phyloP scores from a whole-genome alignment of 345 rosid genomes.

The Eucalyptus brandiana region DNA sequence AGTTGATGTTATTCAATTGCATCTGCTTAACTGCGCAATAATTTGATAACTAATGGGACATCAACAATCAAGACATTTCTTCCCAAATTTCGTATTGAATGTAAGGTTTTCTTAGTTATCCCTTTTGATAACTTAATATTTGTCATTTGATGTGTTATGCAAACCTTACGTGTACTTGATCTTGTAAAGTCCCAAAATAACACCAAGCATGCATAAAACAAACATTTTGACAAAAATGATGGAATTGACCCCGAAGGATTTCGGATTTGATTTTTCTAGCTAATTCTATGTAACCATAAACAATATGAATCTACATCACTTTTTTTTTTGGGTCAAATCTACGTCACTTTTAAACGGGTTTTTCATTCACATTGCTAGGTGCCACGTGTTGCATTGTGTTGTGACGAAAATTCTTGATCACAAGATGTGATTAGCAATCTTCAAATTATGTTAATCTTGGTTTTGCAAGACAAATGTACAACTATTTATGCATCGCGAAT shows the following conservation, averaged over 20 bases:
- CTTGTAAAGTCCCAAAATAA: neutral
- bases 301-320: neutral
- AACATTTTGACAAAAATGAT: neutral
- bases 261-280: neutral
- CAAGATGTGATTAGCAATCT: neutral
- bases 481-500: accelerated
- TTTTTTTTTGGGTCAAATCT: no score
- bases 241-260: neutral
- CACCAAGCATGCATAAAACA: neutral
- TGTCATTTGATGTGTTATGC: neutral
- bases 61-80: no score
- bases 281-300: neutral
- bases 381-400: neutral
- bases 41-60: no score
- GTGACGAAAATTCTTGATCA: neutral
- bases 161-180: neutral
- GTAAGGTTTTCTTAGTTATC: neutral
- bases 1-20: neutral
- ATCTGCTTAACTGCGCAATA: neutral
- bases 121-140: neutral
- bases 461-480: neutral
- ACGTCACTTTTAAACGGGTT: accelerated
- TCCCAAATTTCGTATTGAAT: no score
- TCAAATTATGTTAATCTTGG: neutral
- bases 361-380: neutral